Evolutionary conservation across 192 early-diverging fungal genomes (phyloP), one percentile per base, ranked within the genome.

Genomic region (Coemansia sp.): DNA sequence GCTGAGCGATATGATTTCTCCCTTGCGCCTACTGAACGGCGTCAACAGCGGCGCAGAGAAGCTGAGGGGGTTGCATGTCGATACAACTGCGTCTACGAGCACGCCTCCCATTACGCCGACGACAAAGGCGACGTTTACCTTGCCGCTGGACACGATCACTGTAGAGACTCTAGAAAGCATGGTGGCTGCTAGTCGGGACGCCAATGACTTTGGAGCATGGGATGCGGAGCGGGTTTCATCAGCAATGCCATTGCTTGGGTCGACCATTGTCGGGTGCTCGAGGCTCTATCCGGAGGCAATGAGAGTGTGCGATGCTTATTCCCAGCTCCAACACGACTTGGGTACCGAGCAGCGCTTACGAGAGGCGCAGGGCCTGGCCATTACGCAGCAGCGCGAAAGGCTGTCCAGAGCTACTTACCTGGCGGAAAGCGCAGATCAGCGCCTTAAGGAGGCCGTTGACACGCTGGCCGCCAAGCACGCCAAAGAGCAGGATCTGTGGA

Each of bases 381-480:
- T 83, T 33, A 52, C 72, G 18, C 76, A 83, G 70, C 81, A 83
- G 70, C 81, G 81, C 62, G 81, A 83, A 33, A 78, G 67, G 64
- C 65, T 83, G 22, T n/a, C 66, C 33, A 58, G 62, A 6, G 77
- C 77, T 16, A 71, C 22, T 24, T 70, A 67, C 64, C 47, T 79
- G 39, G 69, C 62, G 16, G 70, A 79, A 22, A 74, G 77, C 33
- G 72, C 77, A 5, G 81, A 78, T 49, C 76, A 78, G 76, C 73
- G 72, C 39, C 60, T 78, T 20, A 66, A 71, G 46, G 81, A 83
- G 9, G 73, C 73, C 4, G 63, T 70, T 9, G 72, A 75, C 9
- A 24, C 66, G 20, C 68, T 83, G 36, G 55, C 58, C 13, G 49
- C 63, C 24, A 67, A 75, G 22, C 65, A 83, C 29, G 63, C 66